phyloP scores from a whole-genome alignment of 805 yeast species.

The Lachancea dasiensis region DNA sequence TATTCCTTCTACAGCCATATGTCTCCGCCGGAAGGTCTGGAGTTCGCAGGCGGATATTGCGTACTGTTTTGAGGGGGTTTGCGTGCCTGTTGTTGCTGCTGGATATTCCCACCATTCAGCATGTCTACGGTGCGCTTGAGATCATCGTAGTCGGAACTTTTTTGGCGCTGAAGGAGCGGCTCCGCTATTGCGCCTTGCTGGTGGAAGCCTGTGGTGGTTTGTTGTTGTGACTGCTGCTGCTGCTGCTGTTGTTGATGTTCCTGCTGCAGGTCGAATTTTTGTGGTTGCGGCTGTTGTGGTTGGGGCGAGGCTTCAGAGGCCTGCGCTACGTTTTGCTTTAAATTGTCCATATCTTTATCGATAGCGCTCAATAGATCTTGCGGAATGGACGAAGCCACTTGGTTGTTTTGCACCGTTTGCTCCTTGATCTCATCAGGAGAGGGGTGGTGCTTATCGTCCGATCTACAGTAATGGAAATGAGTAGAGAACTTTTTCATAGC shows the following conservation, averaged over 20 bases:
- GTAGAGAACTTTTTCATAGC: constrained; percentile 34
- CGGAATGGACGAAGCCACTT: constrained; percentile 25
- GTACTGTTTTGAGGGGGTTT: constrained; percentile 6
- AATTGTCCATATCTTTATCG: constrained; percentile 29
- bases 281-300: constrained; percentile 8
- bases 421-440: constrained; percentile 32
- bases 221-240: constrained; percentile 8
- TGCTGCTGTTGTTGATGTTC: constrained; percentile 12
- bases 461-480: constrained; percentile 33
- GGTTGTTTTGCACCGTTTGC: constrained; percentile 25
- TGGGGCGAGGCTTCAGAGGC: constrained; percentile 8
- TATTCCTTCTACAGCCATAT: constrained; percentile 23
- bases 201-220: constrained; percentile 10
- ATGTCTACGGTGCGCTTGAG: constrained; percentile 12
- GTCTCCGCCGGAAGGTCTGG: constrained; percentile 23
- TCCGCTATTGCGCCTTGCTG: constrained; percentile 11
- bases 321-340: constrained; percentile 24
- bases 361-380: constrained; percentile 28
- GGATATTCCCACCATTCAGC: constrained; percentile 7
- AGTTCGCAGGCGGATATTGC: constrained; percentile 9
- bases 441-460: constrained; percentile 30
- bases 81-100: constrained; percentile 12
- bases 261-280: constrained; percentile 9
- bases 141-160: constrained; percentile 13
- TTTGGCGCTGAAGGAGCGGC: constrained; percentile 18